These are phyloP conservation scores for Lithocarpus polystachyus DNA, from an alignment of 306 rosid genomes.

Conservation along the genomic window DNA sequence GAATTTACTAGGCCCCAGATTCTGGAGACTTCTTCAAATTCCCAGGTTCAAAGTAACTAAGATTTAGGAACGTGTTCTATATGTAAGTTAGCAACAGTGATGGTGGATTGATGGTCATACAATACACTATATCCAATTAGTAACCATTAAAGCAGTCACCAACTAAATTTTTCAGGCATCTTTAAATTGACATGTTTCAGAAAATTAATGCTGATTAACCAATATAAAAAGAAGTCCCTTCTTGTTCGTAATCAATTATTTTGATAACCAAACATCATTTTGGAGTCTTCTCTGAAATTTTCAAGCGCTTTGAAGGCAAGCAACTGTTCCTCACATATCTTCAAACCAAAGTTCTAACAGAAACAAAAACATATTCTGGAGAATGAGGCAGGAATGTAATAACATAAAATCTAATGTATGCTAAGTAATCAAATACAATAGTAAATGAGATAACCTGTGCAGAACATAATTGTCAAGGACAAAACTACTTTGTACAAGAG, in stretches of 20 bases:
- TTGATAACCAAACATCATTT: neutral
- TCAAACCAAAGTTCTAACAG: conserved; percentile 12
- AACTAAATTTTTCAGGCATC: conserved; percentile 8
- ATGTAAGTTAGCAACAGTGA: neutral
- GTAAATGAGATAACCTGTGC: conserved; percentile 1
- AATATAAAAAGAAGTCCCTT: too few relatives aligned
- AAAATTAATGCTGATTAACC: too few relatives aligned
- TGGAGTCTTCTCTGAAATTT: neutral
- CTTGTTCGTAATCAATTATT: too few relatives aligned
- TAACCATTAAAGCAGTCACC: neutral
- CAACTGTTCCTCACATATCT: neutral
- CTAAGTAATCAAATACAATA: conserved; percentile 4
- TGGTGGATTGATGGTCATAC: neutral
- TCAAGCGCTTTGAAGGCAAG: neutral
- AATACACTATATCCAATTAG: neutral
- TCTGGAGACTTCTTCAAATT: neutral
- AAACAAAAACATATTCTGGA: neutral
- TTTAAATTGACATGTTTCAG: conserved; percentile 7
- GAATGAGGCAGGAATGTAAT: conserved; percentile 3
- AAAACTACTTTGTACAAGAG: neutral
- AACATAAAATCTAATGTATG: conserved; percentile 10
- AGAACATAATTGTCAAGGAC: conserved; percentile 11
- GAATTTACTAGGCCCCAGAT: neutral
- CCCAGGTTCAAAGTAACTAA: neutral
- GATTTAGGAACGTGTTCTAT: neutral